Base-by-base conservation (phyloP, 192 early-diverging fungal genomes). In the Tieghemiomyces parasiticus region DNA sequence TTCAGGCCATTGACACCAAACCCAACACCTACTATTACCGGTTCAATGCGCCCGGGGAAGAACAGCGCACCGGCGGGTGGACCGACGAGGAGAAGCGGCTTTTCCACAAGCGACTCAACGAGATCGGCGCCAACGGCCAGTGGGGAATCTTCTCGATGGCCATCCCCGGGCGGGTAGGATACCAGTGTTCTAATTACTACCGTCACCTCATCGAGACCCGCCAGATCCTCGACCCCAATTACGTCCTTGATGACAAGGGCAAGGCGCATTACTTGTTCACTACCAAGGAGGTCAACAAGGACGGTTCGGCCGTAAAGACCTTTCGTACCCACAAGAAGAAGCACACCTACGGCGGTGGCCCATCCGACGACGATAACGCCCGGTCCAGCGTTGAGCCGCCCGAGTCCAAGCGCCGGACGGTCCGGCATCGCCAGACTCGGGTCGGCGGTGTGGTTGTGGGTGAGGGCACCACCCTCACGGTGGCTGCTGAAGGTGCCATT, bases 141-240 rank as follows among this genome's bases (percentile, higher is more conserved):
- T 97, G 93, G 92, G 92, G 93, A 28, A 83, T 95, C 45, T 97
- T 97, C 69, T 92, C 90, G 28, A 92, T 93, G 84, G 78, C 87
- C 4, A 89, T 97, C 38, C 91, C 93, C 14, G 93, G 93, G 28
- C 81, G 93, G 47, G 93, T 97, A 35, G 93, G 93, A 14, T 97
- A 97, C 68, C 93, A 95, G 84, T 97, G 93, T 68, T 92, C 93
- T 28, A 97, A 95, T 74, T 97, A 92, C 71, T 97, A 97, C 70
- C 82, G 93, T 31, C 71, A 87, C 46, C 74, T 97, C 48, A 79
- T 97, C 19, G 89, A 92, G 67, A 88, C 85, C 46, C 82, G 86
- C 22, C 82, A 93, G 61, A 81, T 95, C 48, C 70, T 81, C 60
- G 93, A 97, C 67, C 82, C 86, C 2, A 97, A 97, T 76, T 97